phyloP scores from a whole-genome alignment of 495 filamentous ascomycete species.

The Penicillium coffeae region DNA sequence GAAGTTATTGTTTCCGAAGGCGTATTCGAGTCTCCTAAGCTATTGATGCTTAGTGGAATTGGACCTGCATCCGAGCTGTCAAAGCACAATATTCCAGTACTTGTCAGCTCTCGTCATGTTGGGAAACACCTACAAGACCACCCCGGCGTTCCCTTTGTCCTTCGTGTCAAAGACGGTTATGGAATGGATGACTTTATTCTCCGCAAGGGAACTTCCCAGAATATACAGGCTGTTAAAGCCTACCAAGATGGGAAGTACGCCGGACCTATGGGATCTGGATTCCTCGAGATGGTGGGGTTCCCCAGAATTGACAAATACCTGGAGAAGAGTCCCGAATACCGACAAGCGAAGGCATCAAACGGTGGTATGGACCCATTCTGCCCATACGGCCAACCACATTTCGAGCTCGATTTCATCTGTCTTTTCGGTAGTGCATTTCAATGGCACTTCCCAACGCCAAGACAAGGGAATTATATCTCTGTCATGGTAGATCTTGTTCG shows the following conservation, averaged over 20 bases:
- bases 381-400: constrained; percentile 58
- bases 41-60: constrained; percentile 48
- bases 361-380: constrained; percentile 55
- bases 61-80: constrained; percentile 42
- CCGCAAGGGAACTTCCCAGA: constrained; percentile 38
- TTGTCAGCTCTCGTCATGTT: constrained; percentile 46
- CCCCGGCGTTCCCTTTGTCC: constrained; percentile 50
- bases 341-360: constrained; percentile 45
- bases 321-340: constrained; percentile 44
- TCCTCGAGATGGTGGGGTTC: constrained; percentile 49
- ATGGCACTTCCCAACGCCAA: constrained; percentile 56
- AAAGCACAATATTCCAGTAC: constrained; percentile 43
- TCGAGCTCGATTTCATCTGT: constrained; percentile 62
- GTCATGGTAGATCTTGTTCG: constrained; percentile 60
- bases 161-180: constrained; percentile 52
- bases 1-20: constrained; percentile 47
- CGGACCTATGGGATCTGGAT: constrained; percentile 48
- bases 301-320: constrained; percentile 45
- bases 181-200: constrained; percentile 53
- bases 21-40: constrained; percentile 43
- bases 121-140: constrained; percentile 61
- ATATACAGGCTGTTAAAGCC: constrained; percentile 40
- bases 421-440: constrained; percentile 61
- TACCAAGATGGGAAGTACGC: constrained; percentile 47
- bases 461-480: constrained; percentile 47